phyloP scores from a whole-genome alignment of 2,329 filamentous ascomycete species.

The Aspergillus sp. region DNA sequence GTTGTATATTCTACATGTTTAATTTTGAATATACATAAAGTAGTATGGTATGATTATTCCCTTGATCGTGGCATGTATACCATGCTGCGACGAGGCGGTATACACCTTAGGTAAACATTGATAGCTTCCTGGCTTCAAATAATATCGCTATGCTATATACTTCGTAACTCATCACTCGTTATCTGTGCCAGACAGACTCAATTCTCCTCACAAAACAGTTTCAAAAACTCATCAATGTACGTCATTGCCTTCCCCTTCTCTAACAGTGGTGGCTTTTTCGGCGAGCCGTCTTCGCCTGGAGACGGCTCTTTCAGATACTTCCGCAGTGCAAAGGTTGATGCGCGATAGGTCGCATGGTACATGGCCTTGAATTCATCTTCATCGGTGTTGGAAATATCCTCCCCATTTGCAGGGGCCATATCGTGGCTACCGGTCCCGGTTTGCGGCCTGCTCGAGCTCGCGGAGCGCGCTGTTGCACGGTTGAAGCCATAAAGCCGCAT shows the following conservation, averaged over 20 bases:
- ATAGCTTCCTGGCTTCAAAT: background rate
- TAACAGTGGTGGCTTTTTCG: slow-evolving; percentile 26
- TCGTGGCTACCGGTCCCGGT: slow-evolving; percentile 5
- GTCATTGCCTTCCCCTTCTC: slow-evolving; percentile 44
- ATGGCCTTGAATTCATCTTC: slow-evolving; percentile 47
- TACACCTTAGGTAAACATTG: background rate
- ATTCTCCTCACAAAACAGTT: slow-evolving; percentile 44
- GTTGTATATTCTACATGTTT: too few relatives aligned
- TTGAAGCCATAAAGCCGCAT: slow-evolving; percentile 48
- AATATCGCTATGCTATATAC: slow-evolving; percentile 18
- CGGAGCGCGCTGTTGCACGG: slow-evolving; percentile 30
- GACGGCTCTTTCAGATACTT: slow-evolving; percentile 36
- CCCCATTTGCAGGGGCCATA: slow-evolving; percentile 3
- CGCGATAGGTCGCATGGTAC: slow-evolving; percentile 48
- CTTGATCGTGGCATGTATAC: too few relatives aligned
- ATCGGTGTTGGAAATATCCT: slow-evolving; percentile 27
- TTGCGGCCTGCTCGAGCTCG: slow-evolving; percentile 20
- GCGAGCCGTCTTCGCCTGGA: slow-evolving; percentile 3
- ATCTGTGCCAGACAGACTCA: slow-evolving; percentile 25
- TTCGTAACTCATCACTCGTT: slow-evolving; percentile 26
- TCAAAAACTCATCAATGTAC: slow-evolving; percentile 44
- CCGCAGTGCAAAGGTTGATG: slow-evolving; percentile 45
- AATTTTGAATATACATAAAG: rapidly evolving
- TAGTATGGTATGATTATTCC: too few relatives aligned
- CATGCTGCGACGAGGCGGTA: background rate